Conservation (phyloP, 371 early-diverging fungal genomes). For the Mucor circinelloides region DNA sequence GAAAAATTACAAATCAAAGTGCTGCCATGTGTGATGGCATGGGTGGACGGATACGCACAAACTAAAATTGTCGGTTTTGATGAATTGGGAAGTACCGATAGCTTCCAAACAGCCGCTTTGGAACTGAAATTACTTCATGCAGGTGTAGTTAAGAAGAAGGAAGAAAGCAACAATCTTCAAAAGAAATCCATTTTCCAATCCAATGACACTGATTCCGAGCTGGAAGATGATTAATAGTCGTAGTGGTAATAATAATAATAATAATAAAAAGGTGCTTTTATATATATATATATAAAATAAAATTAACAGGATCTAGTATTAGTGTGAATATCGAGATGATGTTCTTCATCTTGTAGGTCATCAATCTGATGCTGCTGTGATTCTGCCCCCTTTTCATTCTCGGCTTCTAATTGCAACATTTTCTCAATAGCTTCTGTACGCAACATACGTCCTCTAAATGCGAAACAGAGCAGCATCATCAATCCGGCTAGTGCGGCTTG, state of each 20-base stretch:
- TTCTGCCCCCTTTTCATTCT: slow-evolving; percentile 2
- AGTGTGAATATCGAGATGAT: not conserved
- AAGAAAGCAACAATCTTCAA: slow-evolving; percentile 2
- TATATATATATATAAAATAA: not conserved
- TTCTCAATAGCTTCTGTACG: slow-evolving; percentile 24
- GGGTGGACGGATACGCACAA: slow-evolving; percentile 59
- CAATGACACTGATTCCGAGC: slow-evolving; percentile 38
- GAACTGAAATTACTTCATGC: slow-evolving; percentile 75
- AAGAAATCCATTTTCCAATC: slow-evolving; percentile 46
- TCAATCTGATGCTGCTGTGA: not conserved
- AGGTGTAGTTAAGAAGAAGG: slow-evolving; percentile 45
- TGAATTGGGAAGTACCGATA: slow-evolving; percentile 87
- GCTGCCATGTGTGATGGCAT: slow-evolving; percentile 89
- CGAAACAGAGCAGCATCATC: slow-evolving; percentile 21
- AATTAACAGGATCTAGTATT: not conserved
- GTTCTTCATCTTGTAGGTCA: not conserved
- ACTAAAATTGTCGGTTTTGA: slow-evolving; percentile 93
- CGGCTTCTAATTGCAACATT: slow-evolving; percentile 1
- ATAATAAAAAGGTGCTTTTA: not conserved
- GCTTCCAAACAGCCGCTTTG: slow-evolving; percentile 77
- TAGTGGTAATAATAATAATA: too few species aligned
- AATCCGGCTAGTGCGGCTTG: slow-evolving; percentile 33
- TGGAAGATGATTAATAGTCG: slow-evolving; percentile 21
- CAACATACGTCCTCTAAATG: slow-evolving; percentile 26
- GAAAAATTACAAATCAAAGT: slow-evolving; percentile 86